These are phyloP conservation scores for Dioscorea cayenensis DNA, from an alignment of 116 monocot genomes.

Conservation along the genomic window DNA sequence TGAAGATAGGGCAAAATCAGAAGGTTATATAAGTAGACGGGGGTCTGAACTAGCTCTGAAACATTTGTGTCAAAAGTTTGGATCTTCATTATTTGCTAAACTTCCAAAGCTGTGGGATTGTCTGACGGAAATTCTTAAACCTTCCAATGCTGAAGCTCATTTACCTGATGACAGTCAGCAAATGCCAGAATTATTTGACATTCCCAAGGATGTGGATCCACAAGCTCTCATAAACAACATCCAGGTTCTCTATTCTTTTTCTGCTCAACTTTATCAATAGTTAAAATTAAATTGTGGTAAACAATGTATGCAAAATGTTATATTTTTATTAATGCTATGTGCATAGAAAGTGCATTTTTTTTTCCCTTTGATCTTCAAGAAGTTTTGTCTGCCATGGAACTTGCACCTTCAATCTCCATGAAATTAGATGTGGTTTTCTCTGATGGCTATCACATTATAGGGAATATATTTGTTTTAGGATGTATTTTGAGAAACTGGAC, in stretches of 20 bases:
- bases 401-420: not conserved
- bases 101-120: conserved; percentile 97
- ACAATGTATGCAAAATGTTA: too few species aligned
- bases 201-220: conserved; percentile 42
- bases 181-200: conserved; percentile 27
- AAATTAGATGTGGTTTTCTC: not conserved
- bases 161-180: conserved; percentile 21
- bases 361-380: not conserved
- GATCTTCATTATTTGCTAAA: conserved; percentile 71
- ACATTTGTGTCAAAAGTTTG: conserved; percentile 76
- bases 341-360: not conserved
- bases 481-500: too few species aligned
- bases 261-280: not conserved
- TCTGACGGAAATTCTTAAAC: conserved; percentile 70
- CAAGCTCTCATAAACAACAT: conserved; percentile 87
- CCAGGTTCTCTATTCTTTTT: conserved; percentile 45
- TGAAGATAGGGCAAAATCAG: conserved; percentile 72
- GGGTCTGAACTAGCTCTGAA: conserved; percentile 83
- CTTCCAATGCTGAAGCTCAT: conserved; percentile 21
- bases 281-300: not conserved
- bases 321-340: not conserved
- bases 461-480: too few species aligned
- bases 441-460: not conserved
- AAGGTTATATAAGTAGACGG: conserved; percentile 89
- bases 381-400: not conserved